Conservation (phyloP, 768 basidiomycete species). For the Sporobolomyces pararoseus region DNA sequence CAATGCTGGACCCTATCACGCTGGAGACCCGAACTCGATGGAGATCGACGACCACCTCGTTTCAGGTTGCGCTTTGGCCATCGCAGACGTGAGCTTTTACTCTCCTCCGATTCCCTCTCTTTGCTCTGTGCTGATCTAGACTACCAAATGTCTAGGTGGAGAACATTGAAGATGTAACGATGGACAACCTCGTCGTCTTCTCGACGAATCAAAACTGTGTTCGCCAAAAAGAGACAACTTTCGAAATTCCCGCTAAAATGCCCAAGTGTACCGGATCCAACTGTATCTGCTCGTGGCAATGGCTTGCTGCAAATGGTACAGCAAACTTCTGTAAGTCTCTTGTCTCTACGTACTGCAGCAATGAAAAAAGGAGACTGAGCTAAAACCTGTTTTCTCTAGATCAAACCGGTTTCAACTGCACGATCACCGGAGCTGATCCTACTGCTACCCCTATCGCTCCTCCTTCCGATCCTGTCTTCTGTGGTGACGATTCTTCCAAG, state of each 20-base stretch:
- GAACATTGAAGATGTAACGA: conserved; percentile 37
- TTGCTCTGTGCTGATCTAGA: not conserved
- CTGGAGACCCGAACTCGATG: conserved; percentile 20
- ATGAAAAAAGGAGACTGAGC: no score
- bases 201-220: conserved; percentile 46
- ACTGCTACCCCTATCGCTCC: conserved; percentile 28
- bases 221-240: conserved; percentile 39
- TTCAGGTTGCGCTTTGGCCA: conserved; percentile 38
- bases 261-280: conserved; percentile 46
- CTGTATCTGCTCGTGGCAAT: conserved; percentile 44
- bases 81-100: conserved; percentile 22
- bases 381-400: no score
- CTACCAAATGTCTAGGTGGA: conserved; percentile 23
- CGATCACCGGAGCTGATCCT: conserved; percentile 14
- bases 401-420: conserved; percentile 38
- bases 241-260: conserved; percentile 46
- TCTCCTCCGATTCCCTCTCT: not conserved
- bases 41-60: conserved; percentile 29
- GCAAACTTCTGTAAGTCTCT: conserved; percentile 31
- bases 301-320: conserved; percentile 36
- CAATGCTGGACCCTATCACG: conserved; percentile 33
- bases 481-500: conserved; percentile 12
- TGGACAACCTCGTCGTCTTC: conserved; percentile 46
- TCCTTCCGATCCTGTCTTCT: conserved; percentile 32
- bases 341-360: no score